These are phyloP conservation scores for Xerocomellus amylosporus DNA, from an alignment of 768 basidiomycete species.

Conservation along the genomic window DNA sequence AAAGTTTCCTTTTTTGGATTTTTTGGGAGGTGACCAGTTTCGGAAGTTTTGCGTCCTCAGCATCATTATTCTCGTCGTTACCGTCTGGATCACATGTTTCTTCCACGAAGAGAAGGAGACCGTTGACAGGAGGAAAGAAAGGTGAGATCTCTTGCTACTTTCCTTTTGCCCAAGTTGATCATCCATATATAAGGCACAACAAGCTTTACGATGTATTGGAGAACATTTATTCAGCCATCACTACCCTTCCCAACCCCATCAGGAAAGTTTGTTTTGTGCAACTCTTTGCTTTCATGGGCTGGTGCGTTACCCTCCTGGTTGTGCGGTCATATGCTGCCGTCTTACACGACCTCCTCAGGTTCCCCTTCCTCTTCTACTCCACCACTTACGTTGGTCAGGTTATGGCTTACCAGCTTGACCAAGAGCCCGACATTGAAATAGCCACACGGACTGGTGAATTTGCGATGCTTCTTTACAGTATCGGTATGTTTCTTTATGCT, in stretches of 20 bases:
- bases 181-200: conserved; percentile 34
- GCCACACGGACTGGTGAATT: conserved; percentile 85
- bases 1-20: conserved; percentile 68
- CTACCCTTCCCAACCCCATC: conserved; percentile 78
- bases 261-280: conserved; percentile 91
- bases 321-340: conserved; percentile 4
- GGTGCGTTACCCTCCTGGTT: conserved; percentile 44
- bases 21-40: conserved; percentile 91
- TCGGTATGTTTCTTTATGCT: conserved; percentile 48
- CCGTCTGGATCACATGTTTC: conserved; percentile 87
- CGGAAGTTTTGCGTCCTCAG: conserved; percentile 92
- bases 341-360: conserved; percentile 46
- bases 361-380: conserved; percentile 92
- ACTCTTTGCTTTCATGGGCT: conserved; percentile 95
- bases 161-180: conserved; percentile 1
- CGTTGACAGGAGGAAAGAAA: conserved; percentile 43
- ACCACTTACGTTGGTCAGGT: conserved; percentile 94
- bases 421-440: conserved; percentile 77
- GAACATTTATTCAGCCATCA: conserved; percentile 72
- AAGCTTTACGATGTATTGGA: conserved; percentile 68
- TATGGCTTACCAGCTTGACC: conserved; percentile 75
- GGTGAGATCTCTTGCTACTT: conserved; percentile 28
- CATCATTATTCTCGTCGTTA: conserved; percentile 71
- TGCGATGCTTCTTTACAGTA: conserved; percentile 87
- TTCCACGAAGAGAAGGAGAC: conserved; percentile 79